Percentiles rank a stretch among this genome's conserved stretches.
Conservation (phyloP, 2,329 filamentous ascomycete species). For the Botrytis paeoniae region DNA sequence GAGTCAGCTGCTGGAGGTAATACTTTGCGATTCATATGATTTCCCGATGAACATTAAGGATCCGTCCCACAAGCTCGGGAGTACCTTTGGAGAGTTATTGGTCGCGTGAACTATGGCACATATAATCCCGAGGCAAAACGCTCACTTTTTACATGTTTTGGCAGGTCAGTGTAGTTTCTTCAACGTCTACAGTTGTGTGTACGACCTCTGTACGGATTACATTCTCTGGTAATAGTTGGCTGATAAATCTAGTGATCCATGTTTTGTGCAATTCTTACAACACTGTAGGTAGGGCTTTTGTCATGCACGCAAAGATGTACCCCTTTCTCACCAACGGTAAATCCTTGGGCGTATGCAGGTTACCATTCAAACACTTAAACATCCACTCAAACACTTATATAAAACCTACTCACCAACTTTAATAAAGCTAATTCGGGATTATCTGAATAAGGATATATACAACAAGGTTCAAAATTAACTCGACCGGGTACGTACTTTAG, state of each 20-base stretch:
- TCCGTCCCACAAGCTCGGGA: background rate
- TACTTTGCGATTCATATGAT: constrained; percentile 1
- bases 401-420: background rate
- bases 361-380: background rate
- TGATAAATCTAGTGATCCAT: background rate
- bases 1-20: background rate
- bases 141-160: background rate
- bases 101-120: background rate
- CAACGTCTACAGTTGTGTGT: background rate
- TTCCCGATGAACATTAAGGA: background rate
- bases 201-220: background rate
- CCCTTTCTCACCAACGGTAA: background rate
- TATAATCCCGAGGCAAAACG: background rate
- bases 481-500: constrained; percentile 2
- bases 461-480: constrained; percentile 3
- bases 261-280: background rate
- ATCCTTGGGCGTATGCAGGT: background rate
- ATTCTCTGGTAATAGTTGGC: background rate
- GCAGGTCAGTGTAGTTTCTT: background rate
- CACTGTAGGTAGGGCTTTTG: background rate
- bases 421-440: background rate
- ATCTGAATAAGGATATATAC: background rate
- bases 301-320: background rate
- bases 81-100: background rate
- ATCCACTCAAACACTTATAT: no score